phyloP scores from a whole-genome alignment of 2,329 filamentous ascomycete species.

The Colletotrichum sp. region DNA sequence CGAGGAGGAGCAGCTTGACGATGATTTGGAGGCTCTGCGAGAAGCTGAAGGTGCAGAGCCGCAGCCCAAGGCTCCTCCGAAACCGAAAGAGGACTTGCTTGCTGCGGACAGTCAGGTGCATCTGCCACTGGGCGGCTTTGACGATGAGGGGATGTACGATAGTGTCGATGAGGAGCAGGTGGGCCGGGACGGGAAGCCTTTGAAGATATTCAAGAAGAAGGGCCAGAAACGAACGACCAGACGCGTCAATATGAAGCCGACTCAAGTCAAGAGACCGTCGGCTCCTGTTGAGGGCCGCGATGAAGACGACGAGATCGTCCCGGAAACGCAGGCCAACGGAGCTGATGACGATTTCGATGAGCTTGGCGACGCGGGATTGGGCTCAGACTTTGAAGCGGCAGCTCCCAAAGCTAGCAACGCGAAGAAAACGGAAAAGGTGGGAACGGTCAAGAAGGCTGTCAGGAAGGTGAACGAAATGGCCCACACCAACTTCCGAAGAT shows the following conservation, averaged over 20 bases:
- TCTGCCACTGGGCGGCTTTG: slow-evolving; percentile 63
- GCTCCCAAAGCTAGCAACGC: slow-evolving; percentile 24
- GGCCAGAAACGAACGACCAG: slow-evolving; percentile 81
- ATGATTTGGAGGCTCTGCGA: slow-evolving; percentile 76
- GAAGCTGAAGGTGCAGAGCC: slow-evolving; percentile 66
- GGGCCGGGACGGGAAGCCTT: slow-evolving; percentile 62
- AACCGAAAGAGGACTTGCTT: slow-evolving; percentile 38
- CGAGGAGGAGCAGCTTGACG: slow-evolving; percentile 70
- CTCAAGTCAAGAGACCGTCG: slow-evolving; percentile 50
- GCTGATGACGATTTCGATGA: slow-evolving; percentile 29
- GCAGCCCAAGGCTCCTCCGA: slow-evolving; percentile 24
- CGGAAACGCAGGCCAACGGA: slow-evolving; percentile 40
- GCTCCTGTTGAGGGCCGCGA: slow-evolving; percentile 31
- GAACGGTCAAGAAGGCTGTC: slow-evolving; percentile 53
- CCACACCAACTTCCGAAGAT: slow-evolving; percentile 69
- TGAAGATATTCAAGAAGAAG: slow-evolving; percentile 79
- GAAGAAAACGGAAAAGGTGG: slow-evolving; percentile 39
- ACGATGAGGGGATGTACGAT: slow-evolving; percentile 66
- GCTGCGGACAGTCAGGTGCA: slow-evolving; percentile 48
- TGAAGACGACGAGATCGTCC: slow-evolving; percentile 37
- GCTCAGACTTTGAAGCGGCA: slow-evolving; percentile 33
- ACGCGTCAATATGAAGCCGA: slow-evolving; percentile 67
- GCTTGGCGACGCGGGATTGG: slow-evolving; percentile 39
- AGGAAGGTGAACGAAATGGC: slow-evolving; percentile 69
- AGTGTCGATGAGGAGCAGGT: slow-evolving; percentile 54